A percentile compares a stretch with the other conserved stretches of the same genome.
Conservation (phyloP, 2,329 filamentous ascomycete species). For the Drechslerella dactyloides region DNA sequence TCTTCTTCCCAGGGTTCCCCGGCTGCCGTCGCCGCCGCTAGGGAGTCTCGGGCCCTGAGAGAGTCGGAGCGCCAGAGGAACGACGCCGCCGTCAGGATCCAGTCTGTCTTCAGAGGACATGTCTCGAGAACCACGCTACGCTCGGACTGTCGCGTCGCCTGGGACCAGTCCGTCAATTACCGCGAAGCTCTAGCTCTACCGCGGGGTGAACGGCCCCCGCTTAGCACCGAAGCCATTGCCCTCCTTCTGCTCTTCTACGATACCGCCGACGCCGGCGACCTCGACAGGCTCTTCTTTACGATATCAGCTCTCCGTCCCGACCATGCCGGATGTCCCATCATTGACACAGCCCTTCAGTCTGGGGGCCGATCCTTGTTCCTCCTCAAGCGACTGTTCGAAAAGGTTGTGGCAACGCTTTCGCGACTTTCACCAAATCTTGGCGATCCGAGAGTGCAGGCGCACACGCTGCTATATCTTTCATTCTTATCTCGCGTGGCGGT, state of each 20-base stretch:
- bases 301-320: slow-evolving; percentile 17
- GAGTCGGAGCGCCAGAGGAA: slow-evolving; percentile 34
- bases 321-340: neutral
- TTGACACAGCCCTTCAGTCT: slow-evolving; percentile 9
- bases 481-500: slow-evolving; percentile 21
- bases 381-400: slow-evolving; percentile 14
- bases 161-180: slow-evolving; percentile 31
- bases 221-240: slow-evolving; percentile 11
- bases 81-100: slow-evolving; percentile 29
- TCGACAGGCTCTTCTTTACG: slow-evolving; percentile 17
- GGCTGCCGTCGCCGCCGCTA: slow-evolving; percentile 6
- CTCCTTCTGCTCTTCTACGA: slow-evolving; percentile 40
- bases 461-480: slow-evolving; percentile 11
- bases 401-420: slow-evolving; percentile 17
- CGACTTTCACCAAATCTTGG: neutral
- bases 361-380: slow-evolving; percentile 14
- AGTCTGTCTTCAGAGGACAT: slow-evolving; percentile 33
- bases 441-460: neutral
- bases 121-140: slow-evolving; percentile 6
- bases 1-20: neutral
- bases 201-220: neutral
- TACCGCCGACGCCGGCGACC: slow-evolving; percentile 7
- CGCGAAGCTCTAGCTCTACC: neutral
- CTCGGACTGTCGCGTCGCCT: slow-evolving; percentile 4
- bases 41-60: slow-evolving; percentile 35